These are phyloP conservation scores for Teratosphaeria zuluensis DNA, from an alignment of 2,329 filamentous ascomycete genomes.

Conservation along the genomic window DNA sequence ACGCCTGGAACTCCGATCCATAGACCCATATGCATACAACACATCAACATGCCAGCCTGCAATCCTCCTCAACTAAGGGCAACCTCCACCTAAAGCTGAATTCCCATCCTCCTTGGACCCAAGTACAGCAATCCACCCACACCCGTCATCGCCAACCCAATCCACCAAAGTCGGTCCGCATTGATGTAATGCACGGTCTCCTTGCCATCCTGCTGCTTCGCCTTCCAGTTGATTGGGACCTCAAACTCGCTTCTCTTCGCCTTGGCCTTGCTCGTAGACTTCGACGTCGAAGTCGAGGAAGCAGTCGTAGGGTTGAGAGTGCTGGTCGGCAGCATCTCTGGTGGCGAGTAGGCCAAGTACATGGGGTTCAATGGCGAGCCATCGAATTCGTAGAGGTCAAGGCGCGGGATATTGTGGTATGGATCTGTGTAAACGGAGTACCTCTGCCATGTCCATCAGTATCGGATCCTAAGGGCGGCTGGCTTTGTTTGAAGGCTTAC, in stretches of 20 bases:
- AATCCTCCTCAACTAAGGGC: not conserved
- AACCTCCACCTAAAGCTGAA: constrained; percentile 8
- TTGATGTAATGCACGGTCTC: constrained; percentile 28
- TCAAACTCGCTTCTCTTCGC: constrained; percentile 18
- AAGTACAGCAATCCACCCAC: constrained; percentile 40
- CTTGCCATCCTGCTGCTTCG: constrained; percentile 15
- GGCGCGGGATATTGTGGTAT: constrained; percentile 52
- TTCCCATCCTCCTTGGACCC: constrained; percentile 27
- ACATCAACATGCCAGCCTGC: not conserved
- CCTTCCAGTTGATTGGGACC: constrained; percentile 32
- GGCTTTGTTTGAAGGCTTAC: constrained; percentile 26
- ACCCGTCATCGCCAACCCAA: constrained; percentile 39
- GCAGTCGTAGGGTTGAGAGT: constrained; percentile 50
- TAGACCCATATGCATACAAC: not conserved
- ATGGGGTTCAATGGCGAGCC: constrained; percentile 58
- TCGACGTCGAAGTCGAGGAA: constrained; percentile 27
- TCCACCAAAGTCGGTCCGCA: constrained; percentile 42
- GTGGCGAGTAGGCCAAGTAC: constrained; percentile 54
- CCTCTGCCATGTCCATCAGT: constrained; percentile 20
- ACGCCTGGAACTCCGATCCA: not conserved
- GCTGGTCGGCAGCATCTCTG: constrained; percentile 59
- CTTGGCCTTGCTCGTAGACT: constrained; percentile 13
- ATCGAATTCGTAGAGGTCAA: constrained; percentile 56
- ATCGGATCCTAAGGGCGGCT: not conserved
- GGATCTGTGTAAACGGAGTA: constrained; percentile 44